Conservation (phyloP, 2,329 filamentous ascomycete genomes). For the Bimuria novae-zelandiae region DNA sequence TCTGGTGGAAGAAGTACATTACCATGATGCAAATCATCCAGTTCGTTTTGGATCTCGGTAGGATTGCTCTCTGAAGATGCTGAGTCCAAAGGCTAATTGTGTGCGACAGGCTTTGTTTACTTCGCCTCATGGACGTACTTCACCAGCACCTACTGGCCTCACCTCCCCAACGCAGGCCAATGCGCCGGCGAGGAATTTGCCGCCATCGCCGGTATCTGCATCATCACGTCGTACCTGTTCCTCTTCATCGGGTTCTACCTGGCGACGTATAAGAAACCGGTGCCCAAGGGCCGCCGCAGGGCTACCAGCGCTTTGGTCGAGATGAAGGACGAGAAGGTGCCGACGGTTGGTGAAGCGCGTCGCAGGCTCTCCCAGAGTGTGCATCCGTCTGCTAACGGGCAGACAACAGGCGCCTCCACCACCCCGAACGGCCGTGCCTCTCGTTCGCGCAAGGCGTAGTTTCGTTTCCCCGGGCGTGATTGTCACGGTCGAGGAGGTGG, state of each 20-base stretch:
- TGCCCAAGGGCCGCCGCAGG: conserved; percentile 72
- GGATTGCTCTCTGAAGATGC: conserved; percentile 37
- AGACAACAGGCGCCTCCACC: conserved; percentile 49
- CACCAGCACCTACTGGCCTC: conserved; percentile 84
- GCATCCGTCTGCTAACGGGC: conserved; percentile 42
- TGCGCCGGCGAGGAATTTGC: conserved; percentile 98
- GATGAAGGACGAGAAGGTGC: conserved; percentile 74
- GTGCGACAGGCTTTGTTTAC: conserved; percentile 83
- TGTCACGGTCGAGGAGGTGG: not conserved
- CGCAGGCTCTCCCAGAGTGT: conserved; percentile 55
- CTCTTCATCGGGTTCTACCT: conserved; percentile 99
- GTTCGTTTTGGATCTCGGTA: conserved; percentile 95
- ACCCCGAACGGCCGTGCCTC: conserved; percentile 63
- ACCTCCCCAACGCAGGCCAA: conserved; percentile 79
- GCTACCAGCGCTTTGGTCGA: conserved; percentile 86
- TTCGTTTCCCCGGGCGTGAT: not conserved
- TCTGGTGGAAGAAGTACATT: conserved; percentile 99
- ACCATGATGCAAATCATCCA: conserved; percentile 96
- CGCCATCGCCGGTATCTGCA: conserved; percentile 87
- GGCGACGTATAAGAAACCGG: conserved; percentile 89
- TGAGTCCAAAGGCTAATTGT: conserved; percentile 22
- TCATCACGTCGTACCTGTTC: conserved; percentile 91
- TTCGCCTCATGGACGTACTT: conserved; percentile 99
- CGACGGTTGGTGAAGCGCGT: conserved; percentile 58
- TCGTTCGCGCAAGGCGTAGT: conserved; percentile 72